phyloP scores from a whole-genome alignment of 2,329 filamentous ascomycete species.

The Trichoderma brevicompactum region DNA sequence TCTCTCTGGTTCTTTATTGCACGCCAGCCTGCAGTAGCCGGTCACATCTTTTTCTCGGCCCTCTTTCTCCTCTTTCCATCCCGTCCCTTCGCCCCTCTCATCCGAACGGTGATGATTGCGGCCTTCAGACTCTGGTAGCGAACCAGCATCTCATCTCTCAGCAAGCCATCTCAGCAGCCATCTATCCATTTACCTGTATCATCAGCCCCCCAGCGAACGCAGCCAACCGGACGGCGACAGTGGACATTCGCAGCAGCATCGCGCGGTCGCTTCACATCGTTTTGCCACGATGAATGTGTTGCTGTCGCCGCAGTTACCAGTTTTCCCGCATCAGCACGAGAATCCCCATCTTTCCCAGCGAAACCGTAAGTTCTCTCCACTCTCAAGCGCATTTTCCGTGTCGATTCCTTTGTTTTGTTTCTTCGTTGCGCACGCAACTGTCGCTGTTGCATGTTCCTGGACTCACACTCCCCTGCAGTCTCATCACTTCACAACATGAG shows the following conservation, averaged over 20 bases:
- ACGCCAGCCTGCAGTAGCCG: constrained; percentile 17
- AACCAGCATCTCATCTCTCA: not conserved
- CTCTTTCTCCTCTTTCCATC: constrained; percentile 27
- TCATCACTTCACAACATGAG: constrained; percentile 59
- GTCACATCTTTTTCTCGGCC: constrained; percentile 16
- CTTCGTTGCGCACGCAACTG: not conserved
- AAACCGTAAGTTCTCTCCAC: constrained; percentile 52
- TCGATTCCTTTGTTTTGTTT: not conserved
- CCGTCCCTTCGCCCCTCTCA: constrained; percentile 23
- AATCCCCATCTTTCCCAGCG: constrained; percentile 57
- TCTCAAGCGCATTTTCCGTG: constrained; percentile 4
- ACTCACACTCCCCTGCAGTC: constrained; percentile 35
- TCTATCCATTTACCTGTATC: not conserved
- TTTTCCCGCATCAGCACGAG: constrained; percentile 64
- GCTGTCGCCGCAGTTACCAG: constrained; percentile 62
- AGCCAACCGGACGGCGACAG: constrained; percentile 17
- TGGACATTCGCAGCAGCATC: constrained; percentile 9
- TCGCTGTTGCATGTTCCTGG: not conserved
- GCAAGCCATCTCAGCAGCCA: not conserved
- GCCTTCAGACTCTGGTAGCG: constrained; percentile 5
- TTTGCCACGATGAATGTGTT: constrained; percentile 62
- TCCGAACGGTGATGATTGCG: constrained; percentile 9
- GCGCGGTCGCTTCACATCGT: not conserved
- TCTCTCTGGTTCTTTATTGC: constrained; percentile 26
- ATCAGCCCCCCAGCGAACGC: constrained; percentile 13